A percentile compares a stretch with the other conserved stretches of the same genome.
phyloP scores from a whole-genome alignment of 495 filamentous ascomycete species.

The Neurospora sp. region DNA sequence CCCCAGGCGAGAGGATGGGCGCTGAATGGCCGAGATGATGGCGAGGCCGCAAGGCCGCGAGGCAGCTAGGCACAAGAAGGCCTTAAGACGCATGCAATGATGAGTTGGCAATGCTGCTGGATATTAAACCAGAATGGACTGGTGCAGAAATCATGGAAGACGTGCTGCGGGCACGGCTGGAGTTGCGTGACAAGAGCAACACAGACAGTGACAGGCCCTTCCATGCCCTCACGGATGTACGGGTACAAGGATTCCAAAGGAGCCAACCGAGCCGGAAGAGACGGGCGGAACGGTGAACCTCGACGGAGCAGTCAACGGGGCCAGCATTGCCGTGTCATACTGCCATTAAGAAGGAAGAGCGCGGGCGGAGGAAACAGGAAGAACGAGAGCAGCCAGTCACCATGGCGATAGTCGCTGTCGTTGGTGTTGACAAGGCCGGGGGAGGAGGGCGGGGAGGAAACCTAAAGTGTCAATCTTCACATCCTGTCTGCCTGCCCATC shows the following conservation, averaged over 20 bases:
- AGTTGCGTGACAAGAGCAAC: background rate
- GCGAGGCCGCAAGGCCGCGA: constrained; percentile 24
- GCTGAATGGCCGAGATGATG: constrained; percentile 24
- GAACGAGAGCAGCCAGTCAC: background rate
- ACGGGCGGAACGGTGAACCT: background rate
- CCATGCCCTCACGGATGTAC: background rate
- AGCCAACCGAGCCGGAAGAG: background rate
- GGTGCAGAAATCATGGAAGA: constrained; percentile 7
- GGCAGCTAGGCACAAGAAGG: constrained; percentile 43
- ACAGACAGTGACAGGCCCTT: background rate
- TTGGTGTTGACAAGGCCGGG: background rate
- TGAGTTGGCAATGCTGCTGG: constrained; percentile 78
- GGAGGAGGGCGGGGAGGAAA: background rate
- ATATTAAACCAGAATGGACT: constrained; percentile 42
- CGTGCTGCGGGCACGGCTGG: background rate
- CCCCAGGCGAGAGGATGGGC: constrained; percentile 23
- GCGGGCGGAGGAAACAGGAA: background rate
- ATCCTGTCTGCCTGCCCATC: background rate
- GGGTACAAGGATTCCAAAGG: background rate
- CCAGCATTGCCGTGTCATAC: background rate
- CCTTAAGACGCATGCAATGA: constrained; percentile 65
- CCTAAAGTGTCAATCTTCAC: background rate
- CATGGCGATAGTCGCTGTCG: background rate
- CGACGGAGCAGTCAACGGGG: background rate
- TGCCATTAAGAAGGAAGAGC: background rate